Base-by-base conservation (phyloP, 2,329 filamentous ascomycete genomes). In the Dactylellina drechsleri region DNA sequence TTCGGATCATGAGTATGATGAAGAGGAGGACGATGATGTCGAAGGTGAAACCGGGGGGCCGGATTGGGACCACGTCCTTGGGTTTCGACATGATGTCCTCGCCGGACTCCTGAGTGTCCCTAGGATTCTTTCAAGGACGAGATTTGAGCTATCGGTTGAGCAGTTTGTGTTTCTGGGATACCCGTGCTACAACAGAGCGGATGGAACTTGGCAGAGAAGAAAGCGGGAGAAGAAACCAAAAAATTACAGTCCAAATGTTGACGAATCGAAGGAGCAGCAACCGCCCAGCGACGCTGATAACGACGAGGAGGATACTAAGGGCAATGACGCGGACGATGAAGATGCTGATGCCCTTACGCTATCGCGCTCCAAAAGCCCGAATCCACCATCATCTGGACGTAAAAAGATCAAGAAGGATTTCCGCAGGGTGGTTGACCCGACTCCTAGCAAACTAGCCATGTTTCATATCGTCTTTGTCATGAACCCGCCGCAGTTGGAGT, bases 381-480 rank as follows among this genome's bases (percentile, higher is more conserved):
- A 82, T 80, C 13, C 81, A 80, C 8, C 82, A 82, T 13, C 77
- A 78, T 76, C 36, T 78, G 80, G 54, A 84, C 85, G 59, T 85
- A 84, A 73, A 83, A 87, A 71, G 82, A 85, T 47, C 85, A 90
- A 76, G 85, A 88, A 80, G 89, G 67, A 91, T 80, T 85, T 85
- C 78, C 88, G 86, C 77, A 87, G 88, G 54, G 93, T 98, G 91
- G 93, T 90, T 77, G 58, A 64, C 0, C 57, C 31, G 16, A 50
- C 53, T 15, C 43, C 64, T 13, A 75, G 71, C 53, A 75, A 66
- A 40, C 71, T 75, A 13, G 58, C 64, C 15, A 98, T 98, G 94
- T 99, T 99, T 83, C 96, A 97, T 81, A 87, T 97, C 10, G 93
- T 98, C 23, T 98, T 98, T 81, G 91, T 97, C 59, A 84, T 97